Conservation (phyloP, 805 yeast species). For the Ogataea methanolica region DNA sequence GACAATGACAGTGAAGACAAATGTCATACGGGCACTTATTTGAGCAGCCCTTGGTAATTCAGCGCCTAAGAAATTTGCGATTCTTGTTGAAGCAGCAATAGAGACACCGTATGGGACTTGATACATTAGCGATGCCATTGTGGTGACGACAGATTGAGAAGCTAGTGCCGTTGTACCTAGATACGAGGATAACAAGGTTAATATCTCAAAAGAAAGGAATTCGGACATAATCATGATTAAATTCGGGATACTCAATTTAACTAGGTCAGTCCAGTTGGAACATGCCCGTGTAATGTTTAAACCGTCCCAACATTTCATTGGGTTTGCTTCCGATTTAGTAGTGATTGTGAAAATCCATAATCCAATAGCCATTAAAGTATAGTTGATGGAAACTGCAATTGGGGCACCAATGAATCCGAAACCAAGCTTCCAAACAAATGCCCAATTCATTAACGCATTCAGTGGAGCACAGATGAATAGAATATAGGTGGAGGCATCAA, state of each 20-base stretch:
- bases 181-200: slow-evolving; percentile 64
- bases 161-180: slow-evolving; percentile 61
- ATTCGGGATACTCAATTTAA: slow-evolving; percentile 65
- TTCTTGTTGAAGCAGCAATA: slow-evolving; percentile 70
- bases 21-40: slow-evolving; percentile 25
- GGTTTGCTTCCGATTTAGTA: slow-evolving; percentile 36
- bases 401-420: slow-evolving; percentile 77
- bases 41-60: slow-evolving; percentile 28
- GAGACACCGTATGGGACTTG: slow-evolving; percentile 76
- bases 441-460: slow-evolving; percentile 62
- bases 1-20: slow-evolving; percentile 20
- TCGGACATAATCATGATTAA: slow-evolving; percentile 75
- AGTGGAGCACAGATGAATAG: slow-evolving; percentile 68
- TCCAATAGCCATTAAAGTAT: slow-evolving; percentile 64
- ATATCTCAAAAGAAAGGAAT: slow-evolving; percentile 72
- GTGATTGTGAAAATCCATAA: slow-evolving; percentile 44
- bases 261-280: slow-evolving; percentile 60
- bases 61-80: slow-evolving; percentile 75
- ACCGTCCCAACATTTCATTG: slow-evolving; percentile 34
- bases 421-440: slow-evolving; percentile 65
- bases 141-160: slow-evolving; percentile 68
- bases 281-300: slow-evolving; percentile 33
- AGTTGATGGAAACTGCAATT: slow-evolving; percentile 63
- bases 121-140: slow-evolving; percentile 62
- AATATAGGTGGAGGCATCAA: slow-evolving; percentile 75